phyloP scores from a whole-genome alignment of 2,329 filamentous ascomycete species.

The Penicillium sp. region DNA sequence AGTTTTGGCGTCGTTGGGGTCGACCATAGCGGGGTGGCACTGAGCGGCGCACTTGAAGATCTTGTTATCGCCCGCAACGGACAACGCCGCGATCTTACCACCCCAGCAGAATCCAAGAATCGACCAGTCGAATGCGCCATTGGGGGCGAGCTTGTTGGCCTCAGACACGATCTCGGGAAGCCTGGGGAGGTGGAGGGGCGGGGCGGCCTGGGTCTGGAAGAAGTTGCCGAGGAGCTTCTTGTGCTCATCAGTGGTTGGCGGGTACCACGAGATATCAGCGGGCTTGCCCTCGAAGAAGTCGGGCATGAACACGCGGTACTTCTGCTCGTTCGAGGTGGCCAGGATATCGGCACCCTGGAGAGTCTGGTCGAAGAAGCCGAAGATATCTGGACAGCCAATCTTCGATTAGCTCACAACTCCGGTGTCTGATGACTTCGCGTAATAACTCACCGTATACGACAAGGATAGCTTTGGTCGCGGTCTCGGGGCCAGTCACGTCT shows the following conservation, averaged over 20 bases:
- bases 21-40: conserved; percentile 63
- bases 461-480: conserved; percentile 59
- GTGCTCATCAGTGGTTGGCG: conserved; percentile 61
- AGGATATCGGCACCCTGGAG: conserved; percentile 65
- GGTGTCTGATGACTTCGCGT: not conserved
- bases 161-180: conserved; percentile 58
- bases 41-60: conserved; percentile 59
- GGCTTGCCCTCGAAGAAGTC: conserved; percentile 85
- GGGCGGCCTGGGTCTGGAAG: conserved; percentile 58
- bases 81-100: conserved; percentile 58
- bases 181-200: conserved; percentile 58
- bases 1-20: conserved; percentile 56
- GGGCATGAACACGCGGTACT: conserved; percentile 86
- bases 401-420: not conserved
- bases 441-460: conserved; percentile 50
- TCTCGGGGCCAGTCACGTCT: conserved; percentile 59
- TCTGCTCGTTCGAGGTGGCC: conserved; percentile 58
- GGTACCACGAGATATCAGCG: conserved; percentile 62
- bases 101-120: conserved; percentile 65
- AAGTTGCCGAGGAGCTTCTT: conserved; percentile 60
- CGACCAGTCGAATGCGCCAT: conserved; percentile 55
- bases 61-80: conserved; percentile 50
- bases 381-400: conserved; percentile 51
- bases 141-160: conserved; percentile 49
- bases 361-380: conserved; percentile 65